Percentiles rank a stretch among this genome's conserved stretches.
These are phyloP conservation scores for Lipomyces kockii DNA, from an alignment of 805 yeast species.

Conservation along the genomic window DNA sequence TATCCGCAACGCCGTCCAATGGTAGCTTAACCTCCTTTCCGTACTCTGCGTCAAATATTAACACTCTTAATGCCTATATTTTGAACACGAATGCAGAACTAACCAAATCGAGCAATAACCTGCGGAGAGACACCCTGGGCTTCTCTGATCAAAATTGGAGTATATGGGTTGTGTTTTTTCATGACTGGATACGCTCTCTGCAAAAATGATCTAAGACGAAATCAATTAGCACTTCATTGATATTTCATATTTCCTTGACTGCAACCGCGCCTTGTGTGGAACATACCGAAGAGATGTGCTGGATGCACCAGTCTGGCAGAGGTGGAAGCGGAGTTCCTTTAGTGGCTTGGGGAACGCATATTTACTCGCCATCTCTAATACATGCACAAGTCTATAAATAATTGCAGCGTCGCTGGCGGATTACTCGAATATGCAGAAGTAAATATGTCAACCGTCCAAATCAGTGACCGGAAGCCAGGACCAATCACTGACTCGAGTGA, in stretches of 20 bases:
- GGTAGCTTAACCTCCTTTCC: slow-evolving; percentile 54
- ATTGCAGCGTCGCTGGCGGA: neutral
- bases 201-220: slow-evolving; percentile 60
- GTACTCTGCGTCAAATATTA: slow-evolving; percentile 41
- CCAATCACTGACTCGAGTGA: neutral
- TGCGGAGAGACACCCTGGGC: slow-evolving; percentile 73
- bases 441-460: neutral
- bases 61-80: neutral
- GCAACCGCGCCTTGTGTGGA: neutral
- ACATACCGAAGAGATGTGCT: slow-evolving; percentile 63
- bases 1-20: slow-evolving; percentile 46
- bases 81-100: neutral
- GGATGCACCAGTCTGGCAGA: slow-evolving; percentile 78
- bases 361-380: slow-evolving; percentile 41
- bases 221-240: neutral
- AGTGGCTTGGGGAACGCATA: slow-evolving; percentile 55
- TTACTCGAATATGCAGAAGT: neutral
- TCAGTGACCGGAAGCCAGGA: neutral
- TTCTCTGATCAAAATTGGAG: slow-evolving; percentile 81
- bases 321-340: slow-evolving; percentile 74
- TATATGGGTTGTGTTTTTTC: slow-evolving; percentile 62
- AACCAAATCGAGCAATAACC: slow-evolving; percentile 71
- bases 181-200: slow-evolving; percentile 67
- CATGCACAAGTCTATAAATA: neutral
- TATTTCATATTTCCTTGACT: neutral